Percentiles rank a stretch among this genome's conserved stretches.
Conservation (phyloP, 169 alveolate species). For the Cryptosporidium xiaoi region DNA sequence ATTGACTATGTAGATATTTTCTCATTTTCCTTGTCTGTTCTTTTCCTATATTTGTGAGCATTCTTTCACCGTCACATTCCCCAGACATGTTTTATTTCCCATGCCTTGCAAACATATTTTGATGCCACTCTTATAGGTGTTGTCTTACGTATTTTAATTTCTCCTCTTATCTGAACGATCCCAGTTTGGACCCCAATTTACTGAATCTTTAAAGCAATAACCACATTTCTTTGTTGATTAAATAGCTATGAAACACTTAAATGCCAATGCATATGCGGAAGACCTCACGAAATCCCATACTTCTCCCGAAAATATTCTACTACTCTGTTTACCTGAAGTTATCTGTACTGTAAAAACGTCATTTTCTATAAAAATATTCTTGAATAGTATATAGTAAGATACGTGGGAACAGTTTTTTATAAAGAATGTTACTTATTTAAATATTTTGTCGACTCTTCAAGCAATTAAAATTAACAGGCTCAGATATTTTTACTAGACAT, state of each 20-base stretch:
- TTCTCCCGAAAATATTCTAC: background rate
- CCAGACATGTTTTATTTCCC: conserved; percentile 77
- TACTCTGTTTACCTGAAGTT: background rate
- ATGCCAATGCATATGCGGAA: conserved; percentile 17
- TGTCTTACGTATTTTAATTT: background rate
- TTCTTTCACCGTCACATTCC: conserved; percentile 74
- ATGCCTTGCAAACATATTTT: conserved; percentile 79
- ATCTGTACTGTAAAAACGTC: no score
- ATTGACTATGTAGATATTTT: conserved; percentile 74
- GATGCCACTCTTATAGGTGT: conserved; percentile 20
- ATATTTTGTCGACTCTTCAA: no score
- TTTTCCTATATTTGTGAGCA: conserved; percentile 77
- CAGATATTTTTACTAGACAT: background rate
- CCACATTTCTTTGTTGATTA: conserved; percentile 37
- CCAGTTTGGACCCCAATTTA: conserved; percentile 69
- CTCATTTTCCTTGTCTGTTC: conserved; percentile 79
- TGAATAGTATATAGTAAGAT: no score
- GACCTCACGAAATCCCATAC: conserved; percentile 7
- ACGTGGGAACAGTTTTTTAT: no score
- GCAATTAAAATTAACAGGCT: no score
- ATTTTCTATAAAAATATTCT: no score
- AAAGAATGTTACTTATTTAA: no score
- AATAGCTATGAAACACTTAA: conserved; percentile 12
- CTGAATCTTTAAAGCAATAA: conserved; percentile 46
- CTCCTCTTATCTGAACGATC: conserved; percentile 32